phyloP scores from a whole-genome alignment of 257 asterid species.

The Solanum ossicruentum region DNA sequence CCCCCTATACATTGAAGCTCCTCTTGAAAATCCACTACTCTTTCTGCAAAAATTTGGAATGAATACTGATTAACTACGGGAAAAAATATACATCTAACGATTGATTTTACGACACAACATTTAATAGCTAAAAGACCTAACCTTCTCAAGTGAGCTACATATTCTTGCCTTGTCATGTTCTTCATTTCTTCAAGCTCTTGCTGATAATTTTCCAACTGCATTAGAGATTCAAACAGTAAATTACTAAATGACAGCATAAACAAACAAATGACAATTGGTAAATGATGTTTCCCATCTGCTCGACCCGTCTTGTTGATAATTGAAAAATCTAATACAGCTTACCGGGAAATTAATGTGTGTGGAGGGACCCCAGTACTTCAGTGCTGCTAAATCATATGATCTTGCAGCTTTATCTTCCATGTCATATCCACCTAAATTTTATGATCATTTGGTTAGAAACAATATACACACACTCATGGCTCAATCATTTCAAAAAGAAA shows the following conservation, averaged over 20 bases:
- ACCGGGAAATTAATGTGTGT: slow-evolving; percentile 94
- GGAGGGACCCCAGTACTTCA: slow-evolving; percentile 95
- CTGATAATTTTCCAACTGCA: slow-evolving; percentile 75
- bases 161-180: slow-evolving; percentile 93
- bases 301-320: no score
- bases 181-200: slow-evolving; percentile 78
- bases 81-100: background rate
- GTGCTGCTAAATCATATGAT: slow-evolving; percentile 94
- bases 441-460: background rate
- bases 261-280: background rate
- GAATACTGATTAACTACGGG: background rate
- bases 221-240: background rate
- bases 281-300: background rate
- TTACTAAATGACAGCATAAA: background rate
- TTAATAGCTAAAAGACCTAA: background rate
- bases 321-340: background rate
- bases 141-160: slow-evolving; percentile 94
- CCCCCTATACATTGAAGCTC: slow-evolving; percentile 97
- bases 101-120: background rate
- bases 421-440: slow-evolving; percentile 78
- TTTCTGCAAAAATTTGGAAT: slow-evolving; percentile 33
- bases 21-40: slow-evolving; percentile 98
- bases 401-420: slow-evolving; percentile 98
- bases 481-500: background rate
- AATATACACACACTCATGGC: background rate